Evolutionary conservation across 495 filamentous ascomycete genomes (phyloP), one percentile per base, ranked within the genome.

Genomic region (Talaromyces ruber): DNA sequence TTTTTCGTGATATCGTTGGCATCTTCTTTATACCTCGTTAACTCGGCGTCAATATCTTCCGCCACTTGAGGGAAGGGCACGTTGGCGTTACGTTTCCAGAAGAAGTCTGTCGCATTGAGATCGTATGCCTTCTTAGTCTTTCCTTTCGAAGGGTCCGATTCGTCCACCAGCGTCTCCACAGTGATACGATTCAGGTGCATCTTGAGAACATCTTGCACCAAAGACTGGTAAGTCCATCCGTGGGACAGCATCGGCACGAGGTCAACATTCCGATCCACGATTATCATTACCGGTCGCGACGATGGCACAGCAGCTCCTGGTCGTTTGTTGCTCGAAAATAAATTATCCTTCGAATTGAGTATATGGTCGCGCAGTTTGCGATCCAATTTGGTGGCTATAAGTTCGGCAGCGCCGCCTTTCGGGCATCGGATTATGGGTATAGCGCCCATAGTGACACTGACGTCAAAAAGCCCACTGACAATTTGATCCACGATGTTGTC

Each of bases 111-210:
- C 52, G 89, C 82, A 29, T 83, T 94, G 21, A 99, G 75, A 64
- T 98, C 94, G 69, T 98, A 99, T 0, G 87, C 84, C 71, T 89
- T 91, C 71, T 91, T 97, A 3, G 84, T 86, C 5, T 76, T 81
- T 26, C 88, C 86, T 63, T 87, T 91, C 16, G 80, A 77, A 1
- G 90, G 85, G 61, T 90, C 86, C 29, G 79, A 76, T 60, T 94
- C 88, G 61, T 97, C 93, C 16, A 85, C 78, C 5, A 87, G 82
- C 3, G 86, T 86, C 66, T 97, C 92, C 45, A 99, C 84, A 4
- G 92, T 97, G 68, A 99, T 97, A n/a, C 92, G 88, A 66, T 98
- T 99, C 53, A 98, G 82, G 64, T 88, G 88, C 91, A 96, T 95
- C 43, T 89, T 85, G 61, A 98, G 85, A 7, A 99, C 88, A 74